Evolutionary conservation across 441 rosid species (phyloP).

Genomic region (Cnidoscolus chayamansa): DNA sequence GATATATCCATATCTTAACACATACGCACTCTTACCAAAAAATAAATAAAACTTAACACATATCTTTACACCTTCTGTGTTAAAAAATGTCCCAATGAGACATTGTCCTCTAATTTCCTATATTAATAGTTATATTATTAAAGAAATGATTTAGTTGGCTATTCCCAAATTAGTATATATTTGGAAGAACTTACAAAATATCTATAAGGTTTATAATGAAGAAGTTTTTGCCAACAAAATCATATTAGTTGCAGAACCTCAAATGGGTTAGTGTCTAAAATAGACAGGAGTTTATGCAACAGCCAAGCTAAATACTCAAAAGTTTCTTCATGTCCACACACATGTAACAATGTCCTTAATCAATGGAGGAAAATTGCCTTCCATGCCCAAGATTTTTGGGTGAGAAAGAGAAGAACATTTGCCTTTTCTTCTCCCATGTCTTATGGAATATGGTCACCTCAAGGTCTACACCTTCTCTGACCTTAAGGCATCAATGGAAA

Average conservation of each 20-base stretch:
- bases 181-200: background rate
- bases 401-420: slow-evolving; percentile 21
- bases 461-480: slow-evolving; percentile 20
- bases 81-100: too few relatives aligned
- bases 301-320: background rate
- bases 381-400: slow-evolving; percentile 15
- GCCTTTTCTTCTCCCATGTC: slow-evolving; percentile 17
- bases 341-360: slow-evolving; percentile 29
- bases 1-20: background rate
- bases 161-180: background rate
- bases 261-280: background rate
- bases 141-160: background rate
- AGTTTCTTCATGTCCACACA: slow-evolving; percentile 27
- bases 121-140: too few relatives aligned
- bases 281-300: background rate
- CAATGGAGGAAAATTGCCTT: slow-evolving; percentile 20
- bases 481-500: slow-evolving; percentile 21
- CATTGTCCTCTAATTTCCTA: too few relatives aligned
- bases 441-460: slow-evolving; percentile 27
- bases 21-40: too few relatives aligned
- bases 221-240: background rate
- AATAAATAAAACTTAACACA: too few relatives aligned
- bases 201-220: background rate
- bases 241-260: background rate
- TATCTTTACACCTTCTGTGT: too few relatives aligned